Conservation (phyloP, 352 stramenopile genomes). For the Phytophthora megakarya region DNA sequence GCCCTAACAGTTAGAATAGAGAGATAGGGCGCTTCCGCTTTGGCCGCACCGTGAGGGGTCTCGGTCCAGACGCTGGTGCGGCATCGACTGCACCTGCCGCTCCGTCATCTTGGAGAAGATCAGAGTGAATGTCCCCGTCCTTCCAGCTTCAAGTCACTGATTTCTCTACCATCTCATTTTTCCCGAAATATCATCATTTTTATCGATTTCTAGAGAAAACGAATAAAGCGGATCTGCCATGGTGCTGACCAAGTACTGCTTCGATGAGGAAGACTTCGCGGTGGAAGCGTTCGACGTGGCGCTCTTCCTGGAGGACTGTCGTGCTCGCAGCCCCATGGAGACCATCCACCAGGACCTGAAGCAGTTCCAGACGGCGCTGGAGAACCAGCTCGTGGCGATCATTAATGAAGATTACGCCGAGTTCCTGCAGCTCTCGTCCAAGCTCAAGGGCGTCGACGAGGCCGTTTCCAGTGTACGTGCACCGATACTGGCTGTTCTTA, state of each 20-base stretch:
- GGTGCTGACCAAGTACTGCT: conserved; percentile 73
- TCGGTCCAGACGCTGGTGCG: conserved; percentile 52
- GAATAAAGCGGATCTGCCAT: conserved; percentile 10
- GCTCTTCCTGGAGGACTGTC: conserved; percentile 79
- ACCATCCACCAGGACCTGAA: conserved; percentile 86
- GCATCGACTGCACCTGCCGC: conserved; percentile 49
- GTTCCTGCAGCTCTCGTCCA: conserved; percentile 89
- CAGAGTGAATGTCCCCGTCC: neutral
- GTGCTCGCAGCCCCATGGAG: conserved; percentile 77
- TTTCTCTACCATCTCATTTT: conserved; percentile 29
- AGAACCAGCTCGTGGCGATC: conserved; percentile 90
- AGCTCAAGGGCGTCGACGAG: conserved; percentile 87
- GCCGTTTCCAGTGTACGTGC: conserved; percentile 78
- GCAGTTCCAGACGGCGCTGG: conserved; percentile 82
- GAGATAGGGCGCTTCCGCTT: conserved; percentile 1
- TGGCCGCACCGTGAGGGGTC: conserved; percentile 52
- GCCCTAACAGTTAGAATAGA: neutral
- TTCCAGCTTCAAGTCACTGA: conserved; percentile 34
- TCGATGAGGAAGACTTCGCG: conserved; percentile 81
- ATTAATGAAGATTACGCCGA: conserved; percentile 91
- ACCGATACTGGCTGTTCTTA: conserved; percentile 75
- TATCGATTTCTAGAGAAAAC: neutral
- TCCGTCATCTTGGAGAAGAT: conserved; percentile 18
- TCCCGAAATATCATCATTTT: neutral
- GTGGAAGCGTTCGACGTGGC: conserved; percentile 72